Conservation (phyloP, 176 grass and related monocot genomes). For the Oryza rufipogon region DNA sequence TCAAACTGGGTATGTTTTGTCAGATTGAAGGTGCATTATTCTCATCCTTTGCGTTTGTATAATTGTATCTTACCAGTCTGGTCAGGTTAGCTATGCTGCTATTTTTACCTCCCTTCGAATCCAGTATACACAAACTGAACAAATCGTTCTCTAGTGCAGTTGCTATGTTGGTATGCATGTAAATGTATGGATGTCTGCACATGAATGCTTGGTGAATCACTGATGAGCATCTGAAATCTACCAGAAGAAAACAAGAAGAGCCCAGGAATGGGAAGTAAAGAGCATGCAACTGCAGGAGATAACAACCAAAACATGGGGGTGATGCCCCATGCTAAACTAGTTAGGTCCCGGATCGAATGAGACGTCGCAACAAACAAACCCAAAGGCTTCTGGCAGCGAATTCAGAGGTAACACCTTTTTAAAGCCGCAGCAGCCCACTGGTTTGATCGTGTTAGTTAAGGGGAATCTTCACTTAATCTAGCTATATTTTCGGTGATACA, state of each 20-base stretch:
- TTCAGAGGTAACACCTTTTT: background rate
- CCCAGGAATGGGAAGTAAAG: too few species aligned
- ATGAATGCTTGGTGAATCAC: too few species aligned
- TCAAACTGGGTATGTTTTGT: background rate
- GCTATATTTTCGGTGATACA: background rate
- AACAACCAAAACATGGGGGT: too few species aligned
- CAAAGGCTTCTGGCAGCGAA: too few species aligned
- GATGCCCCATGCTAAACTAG: too few species aligned
- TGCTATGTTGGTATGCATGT: too few species aligned
- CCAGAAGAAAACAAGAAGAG: too few species aligned
- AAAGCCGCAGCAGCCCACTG: background rate
- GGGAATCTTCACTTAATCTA: background rate
- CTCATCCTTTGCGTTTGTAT: background rate
- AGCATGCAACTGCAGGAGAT: too few species aligned
- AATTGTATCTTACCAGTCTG: background rate
- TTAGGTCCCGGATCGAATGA: background rate
- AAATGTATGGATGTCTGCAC: too few species aligned
- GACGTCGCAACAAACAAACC: background rate
- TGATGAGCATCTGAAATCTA: too few species aligned
- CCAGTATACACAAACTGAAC: background rate
- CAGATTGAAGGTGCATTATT: background rate
- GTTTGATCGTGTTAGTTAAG: background rate
- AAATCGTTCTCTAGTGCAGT: too few species aligned
- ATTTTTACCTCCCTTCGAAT: background rate
- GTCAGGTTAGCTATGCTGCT: background rate